These are phyloP conservation scores for Penicillium sp. DNA, from an alignment of 2,329 filamentous ascomycete genomes.

Conservation along the genomic window DNA sequence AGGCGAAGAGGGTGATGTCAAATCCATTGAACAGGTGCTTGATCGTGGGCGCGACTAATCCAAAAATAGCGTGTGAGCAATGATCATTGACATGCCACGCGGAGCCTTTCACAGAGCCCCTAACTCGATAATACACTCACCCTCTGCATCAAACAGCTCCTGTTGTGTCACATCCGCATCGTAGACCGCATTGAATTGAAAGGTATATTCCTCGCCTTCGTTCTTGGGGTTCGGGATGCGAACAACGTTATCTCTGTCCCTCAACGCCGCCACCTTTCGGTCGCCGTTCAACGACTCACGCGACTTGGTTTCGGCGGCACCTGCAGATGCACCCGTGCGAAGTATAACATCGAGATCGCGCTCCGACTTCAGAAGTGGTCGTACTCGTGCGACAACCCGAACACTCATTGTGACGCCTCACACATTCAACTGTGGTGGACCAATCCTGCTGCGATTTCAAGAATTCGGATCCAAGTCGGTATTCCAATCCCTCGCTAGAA, in stretches of 20 bases:
- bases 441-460: not conserved
- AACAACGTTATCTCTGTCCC: constrained; percentile 68
- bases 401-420: constrained; percentile 55
- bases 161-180: constrained; percentile 79
- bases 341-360: constrained; percentile 87
- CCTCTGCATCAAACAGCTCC: constrained; percentile 84
- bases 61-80: constrained; percentile 22
- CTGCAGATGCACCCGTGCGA: constrained; percentile 58
- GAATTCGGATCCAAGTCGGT: constrained; percentile 3
- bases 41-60: constrained; percentile 78
- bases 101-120: constrained; percentile 3
- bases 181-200: constrained; percentile 93
- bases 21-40: constrained; percentile 86
- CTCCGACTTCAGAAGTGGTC: constrained; percentile 84
- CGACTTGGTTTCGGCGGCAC: constrained; percentile 24
- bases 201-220: constrained; percentile 85
- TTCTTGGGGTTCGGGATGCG: constrained; percentile 95
- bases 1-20: constrained; percentile 88
- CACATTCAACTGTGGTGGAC: constrained; percentile 12
- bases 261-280: constrained; percentile 37
- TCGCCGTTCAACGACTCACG: constrained; percentile 30
- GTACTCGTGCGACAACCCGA: constrained; percentile 85
- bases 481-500: constrained; percentile 14
- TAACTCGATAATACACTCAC: constrained; percentile 53
- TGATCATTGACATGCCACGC: not conserved